Conservation (phyloP, 2,329 filamentous ascomycete species). For the Alternaria longipes region DNA sequence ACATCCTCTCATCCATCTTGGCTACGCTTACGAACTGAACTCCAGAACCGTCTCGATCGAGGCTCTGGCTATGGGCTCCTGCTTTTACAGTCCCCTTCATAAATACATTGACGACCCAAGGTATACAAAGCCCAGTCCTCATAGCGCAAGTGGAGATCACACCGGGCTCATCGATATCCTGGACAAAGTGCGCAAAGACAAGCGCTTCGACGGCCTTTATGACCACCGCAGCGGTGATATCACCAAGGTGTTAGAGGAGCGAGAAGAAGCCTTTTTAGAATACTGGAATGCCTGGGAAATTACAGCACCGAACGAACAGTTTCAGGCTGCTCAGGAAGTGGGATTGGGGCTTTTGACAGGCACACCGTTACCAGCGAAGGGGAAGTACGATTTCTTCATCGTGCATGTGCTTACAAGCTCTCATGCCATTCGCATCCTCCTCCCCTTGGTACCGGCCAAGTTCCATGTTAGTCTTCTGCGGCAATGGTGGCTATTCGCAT, state of each 20-base stretch:
- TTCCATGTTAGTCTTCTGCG: conserved; percentile 78
- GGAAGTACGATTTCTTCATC: conserved; percentile 81
- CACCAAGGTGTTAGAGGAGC: conserved; percentile 70
- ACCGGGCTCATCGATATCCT: conserved; percentile 76
- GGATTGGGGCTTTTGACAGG: conserved; percentile 69
- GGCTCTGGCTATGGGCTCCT: conserved; percentile 75
- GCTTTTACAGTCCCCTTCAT: conserved; percentile 66
- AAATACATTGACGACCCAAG: conserved; percentile 74
- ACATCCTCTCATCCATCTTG: conserved; percentile 92
- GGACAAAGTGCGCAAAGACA: conserved; percentile 72
- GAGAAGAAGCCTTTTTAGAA: conserved; percentile 76
- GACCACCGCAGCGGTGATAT: conserved; percentile 70
- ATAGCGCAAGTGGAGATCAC: conserved; percentile 52
- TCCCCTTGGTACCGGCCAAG: conserved; percentile 77
- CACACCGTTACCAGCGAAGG: conserved; percentile 42
- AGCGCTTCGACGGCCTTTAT: conserved; percentile 74
- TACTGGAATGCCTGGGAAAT: conserved; percentile 91
- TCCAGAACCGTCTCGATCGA: conserved; percentile 89
- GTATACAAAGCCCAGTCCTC: conserved; percentile 72
- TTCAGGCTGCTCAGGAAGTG: conserved; percentile 72
- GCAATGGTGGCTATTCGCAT: conserved; percentile 88
- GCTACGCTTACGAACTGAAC: conserved; percentile 90
- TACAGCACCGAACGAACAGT: conserved; percentile 73
- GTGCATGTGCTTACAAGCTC: conserved; percentile 80
- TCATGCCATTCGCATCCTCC: conserved; percentile 85